Evolutionary conservation across 768 basidiomycete species (phyloP), one percentile per base, ranked within the genome.

Genomic region (Rhizopogon roseolus): DNA sequence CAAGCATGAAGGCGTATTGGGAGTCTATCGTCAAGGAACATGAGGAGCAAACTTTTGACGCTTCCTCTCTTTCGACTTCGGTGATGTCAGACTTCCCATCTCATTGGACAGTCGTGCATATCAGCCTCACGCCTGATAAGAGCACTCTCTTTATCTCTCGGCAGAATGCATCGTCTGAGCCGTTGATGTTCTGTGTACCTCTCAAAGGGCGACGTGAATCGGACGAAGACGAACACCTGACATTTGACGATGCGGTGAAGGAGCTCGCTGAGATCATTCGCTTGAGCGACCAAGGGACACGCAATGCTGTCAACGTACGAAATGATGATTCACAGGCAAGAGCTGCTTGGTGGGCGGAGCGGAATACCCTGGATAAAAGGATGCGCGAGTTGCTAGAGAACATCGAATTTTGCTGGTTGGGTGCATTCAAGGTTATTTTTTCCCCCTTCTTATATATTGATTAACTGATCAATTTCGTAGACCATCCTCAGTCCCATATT

Each of bases 321-420:
- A 73, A 80, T 29, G 81, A 87, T 40, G 83, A 88, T 54, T 73
- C 75, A 41, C 79, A 80, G 29, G 90, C 82, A 1, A 76, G 85
- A 56, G 73, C 77, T 0, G 78, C 74, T 1, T 98, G 97, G 97
- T 99, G 97, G 97, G 84, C 81, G 36, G 79, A 85, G 50, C 77
- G 97, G 3, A 71, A 74, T 22, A 80, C 77, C 19, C 76, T 98
- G n/a, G 94, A 98, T 62, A 75, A 73, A 44, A 79, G 93, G 22
- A 66, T 99, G 62, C 75, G 81, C 53, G 81, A 82, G 29, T 69
- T 99, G 6, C 66, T 97, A 34, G 82, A 83, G 58, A 92, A 86
- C 58, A 85, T 99, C 41, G 97, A 98, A 66, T 94, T 90, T 61
- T 93, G 90, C 64, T 98, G 97, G 97, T 76, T 99, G 3, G 96